Evolutionary conservation across 768 basidiomycete species (phyloP).

Genomic region (Suillus spraguei): DNA sequence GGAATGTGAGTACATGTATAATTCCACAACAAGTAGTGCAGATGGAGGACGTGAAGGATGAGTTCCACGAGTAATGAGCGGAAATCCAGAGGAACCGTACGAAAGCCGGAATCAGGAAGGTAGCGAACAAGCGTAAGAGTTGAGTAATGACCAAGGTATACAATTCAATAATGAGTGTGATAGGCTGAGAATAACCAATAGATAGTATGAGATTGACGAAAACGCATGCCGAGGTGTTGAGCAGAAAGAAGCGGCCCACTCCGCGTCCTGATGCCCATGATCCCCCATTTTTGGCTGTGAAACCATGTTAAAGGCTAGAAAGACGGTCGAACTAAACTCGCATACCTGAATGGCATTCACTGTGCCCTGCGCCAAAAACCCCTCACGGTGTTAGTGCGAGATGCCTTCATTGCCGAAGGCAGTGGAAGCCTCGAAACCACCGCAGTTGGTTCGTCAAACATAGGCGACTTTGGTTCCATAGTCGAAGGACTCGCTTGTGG

Average conservation of each 20-base stretch:
- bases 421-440: constrained; percentile 26
- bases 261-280: background rate
- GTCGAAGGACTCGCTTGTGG: constrained; percentile 8
- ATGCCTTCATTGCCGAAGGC: constrained; percentile 23
- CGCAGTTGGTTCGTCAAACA: constrained; percentile 4
- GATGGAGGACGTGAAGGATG: constrained; percentile 18
- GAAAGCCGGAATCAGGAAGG: constrained; percentile 10
- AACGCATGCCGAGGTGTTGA: too few relatives aligned
- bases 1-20: constrained; percentile 32
- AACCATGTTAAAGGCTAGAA: constrained; percentile 7
- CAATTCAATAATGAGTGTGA: constrained; percentile 7
- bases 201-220: constrained; percentile 7
- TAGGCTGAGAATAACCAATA: constrained; percentile 13
- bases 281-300: background rate
- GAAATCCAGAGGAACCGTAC: constrained; percentile 20
- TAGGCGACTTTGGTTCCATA: constrained; percentile 6
- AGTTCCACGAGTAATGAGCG: constrained; percentile 12
- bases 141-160: constrained; percentile 6
- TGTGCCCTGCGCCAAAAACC: constrained; percentile 34
- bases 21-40: constrained; percentile 30
- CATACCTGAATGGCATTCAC: constrained; percentile 19
- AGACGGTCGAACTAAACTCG: background rate
- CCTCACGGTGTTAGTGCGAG: constrained; percentile 29
- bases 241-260: background rate
- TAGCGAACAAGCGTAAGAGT: constrained; percentile 16